Percentiles rank a stretch among this genome's conserved stretches.
phyloP scores from a whole-genome alignment of 441 rosid species.

The Pelargonium cotyledonis region DNA sequence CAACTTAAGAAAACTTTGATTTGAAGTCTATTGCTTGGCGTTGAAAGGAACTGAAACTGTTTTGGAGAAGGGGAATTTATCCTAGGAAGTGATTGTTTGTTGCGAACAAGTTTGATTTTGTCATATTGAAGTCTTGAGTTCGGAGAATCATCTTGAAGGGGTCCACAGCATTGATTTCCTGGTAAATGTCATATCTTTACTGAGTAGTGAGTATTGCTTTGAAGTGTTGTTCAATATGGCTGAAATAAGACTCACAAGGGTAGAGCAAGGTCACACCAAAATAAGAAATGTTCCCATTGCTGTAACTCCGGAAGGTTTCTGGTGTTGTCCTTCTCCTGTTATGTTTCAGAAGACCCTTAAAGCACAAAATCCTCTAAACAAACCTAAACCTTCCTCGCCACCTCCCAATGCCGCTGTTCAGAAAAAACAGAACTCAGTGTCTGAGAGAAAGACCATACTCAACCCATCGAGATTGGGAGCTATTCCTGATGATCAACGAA shows the following conservation, averaged over 20 bases:
- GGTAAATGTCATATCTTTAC: slow-evolving; percentile 21
- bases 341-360: slow-evolving; percentile 78
- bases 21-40: neutral
- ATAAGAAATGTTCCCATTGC: slow-evolving; percentile 86
- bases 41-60: neutral
- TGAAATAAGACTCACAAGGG: slow-evolving; percentile 62
- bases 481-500: slow-evolving; percentile 46
- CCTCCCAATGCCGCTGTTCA: slow-evolving; percentile 36
- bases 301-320: slow-evolving; percentile 92
- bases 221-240: slow-evolving; percentile 50
- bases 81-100: neutral
- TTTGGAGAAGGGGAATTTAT: neutral
- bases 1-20: neutral
- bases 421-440: slow-evolving; percentile 38
- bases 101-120: slow-evolving; percentile 7
- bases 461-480: slow-evolving; percentile 48
- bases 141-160: slow-evolving; percentile 17
- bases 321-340: slow-evolving; percentile 96
- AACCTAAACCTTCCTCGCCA: slow-evolving; percentile 62
- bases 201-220: slow-evolving; percentile 17
- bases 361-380: slow-evolving; percentile 55
- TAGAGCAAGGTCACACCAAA: slow-evolving; percentile 78
- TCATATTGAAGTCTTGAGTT: slow-evolving; percentile 11
- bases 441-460: slow-evolving; percentile 51
- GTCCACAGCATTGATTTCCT: slow-evolving; percentile 14